Base-by-base conservation (phyloP, 306 rosid genomes). In the Sesbania bispinosa region DNA sequence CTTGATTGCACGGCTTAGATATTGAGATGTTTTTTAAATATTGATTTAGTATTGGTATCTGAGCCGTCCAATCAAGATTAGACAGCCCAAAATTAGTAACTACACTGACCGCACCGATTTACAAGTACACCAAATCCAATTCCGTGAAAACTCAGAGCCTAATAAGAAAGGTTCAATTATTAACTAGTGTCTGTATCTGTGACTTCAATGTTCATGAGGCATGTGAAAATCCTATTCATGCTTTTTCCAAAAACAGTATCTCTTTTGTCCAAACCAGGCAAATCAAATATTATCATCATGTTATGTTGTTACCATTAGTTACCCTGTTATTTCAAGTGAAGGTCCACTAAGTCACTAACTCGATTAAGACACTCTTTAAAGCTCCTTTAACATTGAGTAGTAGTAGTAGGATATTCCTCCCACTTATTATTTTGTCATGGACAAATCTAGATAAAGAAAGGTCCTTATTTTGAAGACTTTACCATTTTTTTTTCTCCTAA, bases 321-420 rank as follows among this genome's bases (percentile, higher is more conserved):
- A 47, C 39, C 20, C 4, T 71, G 48, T 81, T 71, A 39, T 54
- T 18, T 80, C 79, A 69, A 9, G 29, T 46, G 52, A 79, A 67
- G 75, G 83, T 36, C 80, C 80, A 69, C 69, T 26, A 69, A 54
- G 45, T 68, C 80, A 69, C 69, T 26, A 69, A 54, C 53, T 68
- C 21, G 80, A 76, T 66, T 62, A 62, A 80, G 73, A 69, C 77
- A 68, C 3, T 54, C 4, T 69, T 69, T 61, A 61, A 62, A 77
- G 77, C 81, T 24, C 51, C 81, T 69, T 69, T 77, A 51, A 10
- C 23, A 69, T 69, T 38, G 47, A 46, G 50, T 10, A 60, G 29
- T 38, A 46, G 50, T 10, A 60, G 29, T 38, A 18, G 26, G 33
- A 75, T 13, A 54, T 52, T 41, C 65, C 63, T 48, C 36, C 11